These are phyloP conservation scores for Aurinia saxatilis DNA, from an alignment of 345 rosid genomes.

Conservation along the genomic window DNA sequence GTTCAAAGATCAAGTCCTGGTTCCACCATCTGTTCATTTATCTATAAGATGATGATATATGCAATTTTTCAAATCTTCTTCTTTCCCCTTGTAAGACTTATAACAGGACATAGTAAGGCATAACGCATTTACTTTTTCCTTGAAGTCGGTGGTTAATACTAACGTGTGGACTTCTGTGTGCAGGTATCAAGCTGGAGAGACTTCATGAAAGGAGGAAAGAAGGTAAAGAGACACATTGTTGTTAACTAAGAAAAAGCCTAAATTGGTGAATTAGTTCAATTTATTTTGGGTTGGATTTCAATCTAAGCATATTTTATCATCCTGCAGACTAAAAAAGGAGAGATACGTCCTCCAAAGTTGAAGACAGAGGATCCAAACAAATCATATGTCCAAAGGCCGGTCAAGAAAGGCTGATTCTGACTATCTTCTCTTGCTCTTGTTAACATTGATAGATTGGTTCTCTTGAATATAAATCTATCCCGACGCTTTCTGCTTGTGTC, in stretches of 20 bases:
- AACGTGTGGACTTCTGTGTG: conserved; percentile 6
- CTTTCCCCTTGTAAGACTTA: background rate
- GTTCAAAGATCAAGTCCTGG: background rate
- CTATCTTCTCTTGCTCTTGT: background rate
- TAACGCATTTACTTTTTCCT: background rate
- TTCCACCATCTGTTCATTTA: background rate
- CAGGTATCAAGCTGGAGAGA: conserved; percentile 98
- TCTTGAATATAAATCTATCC: background rate
- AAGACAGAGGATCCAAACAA: conserved; percentile 99
- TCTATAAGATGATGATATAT: background rate
- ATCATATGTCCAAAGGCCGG: conserved; percentile 93
- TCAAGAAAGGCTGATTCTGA: conserved; percentile 57
- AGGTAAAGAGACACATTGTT: conserved; percentile 49
- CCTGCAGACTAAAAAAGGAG: conserved; percentile 80
- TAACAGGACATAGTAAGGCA: background rate
- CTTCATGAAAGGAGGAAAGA: conserved; percentile 84
- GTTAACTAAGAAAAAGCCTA: background rate
- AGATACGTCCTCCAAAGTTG: conserved; percentile 83
- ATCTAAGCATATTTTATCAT: background rate
- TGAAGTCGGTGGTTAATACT: background rate
- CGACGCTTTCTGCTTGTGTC: background rate
- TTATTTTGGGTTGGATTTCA: background rate
- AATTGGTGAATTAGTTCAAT: background rate
- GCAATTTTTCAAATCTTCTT: background rate
- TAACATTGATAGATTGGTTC: conserved; percentile 18